Evolutionary conservation across 2,329 filamentous ascomycete species (phyloP), one percentile per base, ranked within the genome.

Genomic region (Cyclaneusma minus): DNA sequence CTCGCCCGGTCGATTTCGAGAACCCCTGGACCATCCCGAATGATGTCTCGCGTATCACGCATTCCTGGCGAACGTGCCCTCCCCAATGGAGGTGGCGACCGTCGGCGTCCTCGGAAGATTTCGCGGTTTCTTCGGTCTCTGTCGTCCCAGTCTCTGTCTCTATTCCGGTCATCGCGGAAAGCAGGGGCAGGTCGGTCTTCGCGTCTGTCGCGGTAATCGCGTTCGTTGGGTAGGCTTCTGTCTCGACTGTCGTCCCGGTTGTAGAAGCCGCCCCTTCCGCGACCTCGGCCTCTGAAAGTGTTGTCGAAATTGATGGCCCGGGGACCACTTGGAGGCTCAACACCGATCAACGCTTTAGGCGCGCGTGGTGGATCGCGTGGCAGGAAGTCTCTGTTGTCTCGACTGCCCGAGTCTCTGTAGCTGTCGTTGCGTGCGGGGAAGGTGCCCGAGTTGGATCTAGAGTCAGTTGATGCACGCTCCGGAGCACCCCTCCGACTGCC

Each of bases 311-410:
- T 70, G 30, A 72, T 64, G 22, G 75, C 75, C 30, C 79, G 65
- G 9, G 72, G 75, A 16, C 71, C 72, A 35, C 64, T 68, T n/a
- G 69, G 65, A 16, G 68, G 55, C 33, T 87, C 35, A 25, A 17
- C 17, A 30, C 46, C 80, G 32, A 78, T 65, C 30, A 84, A 56
- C 4, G 79, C 81, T 49, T 85, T 83, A 7, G 84, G 83, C 1
- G 80, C 84, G 29, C 83, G 67, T 3, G 84, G 84, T 2, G 80
- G 75, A 35, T 91, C 81, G 37, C 76, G 64, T 8, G 64, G 60
- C 48, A 46, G 63, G 36, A 38, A 45, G 20, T 48, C 44, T 35
- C 44, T 29, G 14, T 37, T 35, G 16, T 48, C 45, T 28, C 42
- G 39, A 21, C 31, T 30, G 9, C 28, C 27, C 5, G 62, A 45